Base-by-base conservation (phyloP, 305 asterid species). In the Nicotiana rustica region DNA sequence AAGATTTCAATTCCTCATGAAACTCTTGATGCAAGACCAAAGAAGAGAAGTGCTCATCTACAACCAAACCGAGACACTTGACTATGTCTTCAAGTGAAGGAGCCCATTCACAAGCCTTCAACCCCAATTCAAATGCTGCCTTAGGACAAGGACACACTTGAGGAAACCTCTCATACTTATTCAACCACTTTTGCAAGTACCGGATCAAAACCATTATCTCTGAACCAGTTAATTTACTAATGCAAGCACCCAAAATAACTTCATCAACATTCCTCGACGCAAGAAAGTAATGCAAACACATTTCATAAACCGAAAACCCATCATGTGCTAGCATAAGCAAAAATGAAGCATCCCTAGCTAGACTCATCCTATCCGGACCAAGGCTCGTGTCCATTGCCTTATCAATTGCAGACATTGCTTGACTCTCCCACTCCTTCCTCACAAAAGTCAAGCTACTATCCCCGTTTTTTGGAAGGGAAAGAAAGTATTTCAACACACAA, bases 101-200 rank as follows among this genome's bases (percentile, higher is more conserved):
- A 78, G 92, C 85, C 99, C 99, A 92, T 64, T 92, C 93, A 33
- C 97, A 96, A 81, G 91, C 91, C 82, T 75, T 85, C 84, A 96
- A 86, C 44, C 97, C 95, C 87, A 93, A 90, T n/a, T 70, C 77
- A 44, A 90, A 85, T 1, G 95, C 84, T 3, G 92, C 97, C 86
- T 92, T 86, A 4, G 92, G 93, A 81, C 97, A 90, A 59, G 97
- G 92, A 70, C 78, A 84, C 64, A 84, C 97, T 70, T 89, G 94
- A 79, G 99, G 97, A 85, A 96, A 96, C 87, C 91, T 93, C 70
- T 93, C 95, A 80, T 94, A 96, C 83, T 94, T 96, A 85, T 86
- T 86, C 84, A 96, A 80, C 98, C 97, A 96, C 86, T 96, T 96
- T 75, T 89, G 88, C 89, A 94, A 80, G 81, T 96, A 94, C 49